phyloP scores from a whole-genome alignment of 129 eudicot species.

The Flaveria linearis region DNA sequence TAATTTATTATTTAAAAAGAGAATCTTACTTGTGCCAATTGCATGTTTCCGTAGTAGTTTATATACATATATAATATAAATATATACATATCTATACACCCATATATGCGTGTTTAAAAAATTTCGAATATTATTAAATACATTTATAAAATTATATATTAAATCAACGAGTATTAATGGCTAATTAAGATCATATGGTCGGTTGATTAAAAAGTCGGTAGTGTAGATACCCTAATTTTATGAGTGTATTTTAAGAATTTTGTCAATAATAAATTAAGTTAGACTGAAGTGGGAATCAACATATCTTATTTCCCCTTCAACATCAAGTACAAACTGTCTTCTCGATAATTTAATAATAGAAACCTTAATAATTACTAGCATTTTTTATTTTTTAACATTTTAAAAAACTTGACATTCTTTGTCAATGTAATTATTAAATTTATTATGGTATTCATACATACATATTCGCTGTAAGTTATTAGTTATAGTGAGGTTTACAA shows the following conservation, averaged over 20 bases:
- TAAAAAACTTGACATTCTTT: neutral
- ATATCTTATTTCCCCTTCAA: constrained; percentile 17
- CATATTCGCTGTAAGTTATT: neutral
- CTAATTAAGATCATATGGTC: neutral
- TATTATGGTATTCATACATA: neutral
- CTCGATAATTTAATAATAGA: constrained; percentile 1
- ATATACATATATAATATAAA: neutral
- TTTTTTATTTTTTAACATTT: neutral
- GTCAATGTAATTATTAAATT: neutral
- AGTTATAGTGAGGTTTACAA: too few relatives aligned
- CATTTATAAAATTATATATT: neutral
- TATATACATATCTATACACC: too few relatives aligned
- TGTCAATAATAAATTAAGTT: constrained; percentile 21
- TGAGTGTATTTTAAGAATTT: constrained; percentile 12
- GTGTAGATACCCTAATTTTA: neutral
- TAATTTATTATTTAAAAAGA: constrained; percentile 18
- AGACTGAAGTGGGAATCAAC: constrained; percentile 27
- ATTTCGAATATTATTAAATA: neutral
- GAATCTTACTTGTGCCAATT: constrained; percentile 41
- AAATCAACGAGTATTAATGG: constrained; percentile 4
- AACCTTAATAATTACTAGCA: neutral
- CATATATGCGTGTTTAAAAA: constrained; percentile 4
- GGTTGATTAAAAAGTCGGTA: constrained; percentile 19
- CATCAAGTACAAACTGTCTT: constrained; percentile 23
- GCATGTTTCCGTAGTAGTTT: constrained; percentile 26